phyloP scores from a whole-genome alignment of 306 rosid genomes.

The Prunus campanulata region DNA sequence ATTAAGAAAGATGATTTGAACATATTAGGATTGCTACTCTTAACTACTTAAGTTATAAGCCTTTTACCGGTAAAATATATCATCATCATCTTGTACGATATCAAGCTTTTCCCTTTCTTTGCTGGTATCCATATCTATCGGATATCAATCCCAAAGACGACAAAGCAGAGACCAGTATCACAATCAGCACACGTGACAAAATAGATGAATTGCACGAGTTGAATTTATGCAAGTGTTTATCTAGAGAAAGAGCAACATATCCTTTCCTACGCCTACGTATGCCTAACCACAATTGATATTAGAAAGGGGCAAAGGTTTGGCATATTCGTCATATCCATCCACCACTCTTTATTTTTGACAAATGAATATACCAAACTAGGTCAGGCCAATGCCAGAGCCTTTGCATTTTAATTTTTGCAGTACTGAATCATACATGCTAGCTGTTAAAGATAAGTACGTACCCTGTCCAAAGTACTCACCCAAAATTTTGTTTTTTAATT shows the following conservation, averaged over 20 bases:
- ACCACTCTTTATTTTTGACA: neutral
- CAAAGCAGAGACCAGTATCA: neutral
- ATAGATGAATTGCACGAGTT: neutral
- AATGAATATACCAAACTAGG: constrained; percentile 2
- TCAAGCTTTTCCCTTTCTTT: neutral
- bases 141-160: neutral
- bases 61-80: too few relatives aligned
- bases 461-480: too few relatives aligned
- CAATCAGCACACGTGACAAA: neutral
- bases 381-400: neutral
- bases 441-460: neutral
- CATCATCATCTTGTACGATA: too few relatives aligned
- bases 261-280: neutral
- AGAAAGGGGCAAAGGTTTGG: constrained; percentile 11
- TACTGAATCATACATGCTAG: neutral
- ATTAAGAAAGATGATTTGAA: too few relatives aligned
- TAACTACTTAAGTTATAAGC: too few relatives aligned
- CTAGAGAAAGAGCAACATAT: neutral
- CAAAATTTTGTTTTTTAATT: neutral
- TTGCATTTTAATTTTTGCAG: neutral
- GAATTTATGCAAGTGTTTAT: neutral
- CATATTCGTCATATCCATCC: constrained; percentile 8
- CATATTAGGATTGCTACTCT: too few relatives aligned
- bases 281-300: constrained; percentile 2
- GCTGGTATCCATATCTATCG: constrained; percentile 10